Base-by-base conservation (phyloP, 441 rosid species). In the Pelargonium citronellum region DNA sequence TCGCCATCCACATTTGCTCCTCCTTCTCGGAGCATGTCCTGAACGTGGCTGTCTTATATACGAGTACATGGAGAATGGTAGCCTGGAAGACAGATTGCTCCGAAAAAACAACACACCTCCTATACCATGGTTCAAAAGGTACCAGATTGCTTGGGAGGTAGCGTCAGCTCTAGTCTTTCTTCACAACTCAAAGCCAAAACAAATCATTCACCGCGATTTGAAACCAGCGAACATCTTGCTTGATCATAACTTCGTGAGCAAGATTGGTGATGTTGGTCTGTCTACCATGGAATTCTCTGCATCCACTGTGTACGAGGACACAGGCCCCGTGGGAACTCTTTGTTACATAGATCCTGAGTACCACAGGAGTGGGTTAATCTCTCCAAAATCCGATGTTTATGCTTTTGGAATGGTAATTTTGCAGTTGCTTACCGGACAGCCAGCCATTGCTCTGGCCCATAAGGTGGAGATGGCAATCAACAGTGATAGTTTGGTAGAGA, bases 191-290 rank as follows among this genome's bases (percentile, higher is more conserved):
- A 93, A 85, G 80, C 97, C 98, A 0, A 81, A 72, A 67, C 90
- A 90, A 11, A 87, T 91, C 74, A 82, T 94, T 75, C 98, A 94
- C 73, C 93, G 97, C 7, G 98, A 93, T 80, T 77, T 93, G 61
- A 93, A 93, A 77, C 98, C 98, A 1, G 95, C 95, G 39, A 91
- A 91, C 83, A 90, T 94, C 84, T 77, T 94, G 80, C 97, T 94
- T 49, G 96, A 89, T 76, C 88, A 77, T 37, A 89, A 91, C 79
- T 77, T 85, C 10, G 88, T 90, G 57, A 94, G 96, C 90, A 91
- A 94, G 81, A 82, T 94, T 1, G 90, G 98, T 58, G 96, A 94
- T 69, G 95, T 94, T 0, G 98, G 98, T 39, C 90, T 94, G 63
- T 86, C 98, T 30, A 87, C 87, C 47, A 81, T 84, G 79, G 91